phyloP scores from a whole-genome alignment of 306 rosid species.

The Lathyrus oleraceus region DNA sequence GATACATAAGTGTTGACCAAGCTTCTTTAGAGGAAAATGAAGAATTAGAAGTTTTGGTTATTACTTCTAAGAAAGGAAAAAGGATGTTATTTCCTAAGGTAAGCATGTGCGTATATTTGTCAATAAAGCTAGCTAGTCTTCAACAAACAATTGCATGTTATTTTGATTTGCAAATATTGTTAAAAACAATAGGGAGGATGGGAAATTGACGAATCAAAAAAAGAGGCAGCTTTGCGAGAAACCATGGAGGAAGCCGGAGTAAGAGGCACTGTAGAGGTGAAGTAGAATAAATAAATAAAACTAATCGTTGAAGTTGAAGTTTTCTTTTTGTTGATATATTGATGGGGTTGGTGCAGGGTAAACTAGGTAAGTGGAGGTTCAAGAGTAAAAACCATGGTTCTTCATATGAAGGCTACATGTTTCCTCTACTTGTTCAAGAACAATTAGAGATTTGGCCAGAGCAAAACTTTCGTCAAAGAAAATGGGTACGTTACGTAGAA shows the following conservation, averaged over 20 bases:
- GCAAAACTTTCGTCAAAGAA: constrained; percentile 60
- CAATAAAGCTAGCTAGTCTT: too few relatives aligned
- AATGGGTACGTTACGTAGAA: constrained; percentile 54
- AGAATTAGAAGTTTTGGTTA: constrained; percentile 77
- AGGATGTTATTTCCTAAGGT: constrained; percentile 90
- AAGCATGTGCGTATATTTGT: too few relatives aligned
- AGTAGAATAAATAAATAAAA: neutral
- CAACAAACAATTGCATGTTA: too few relatives aligned
- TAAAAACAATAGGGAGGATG: constrained; percentile 74
- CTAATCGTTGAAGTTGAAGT: neutral
- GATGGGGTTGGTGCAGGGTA: constrained; percentile 45
- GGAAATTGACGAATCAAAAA: constrained; percentile 82
- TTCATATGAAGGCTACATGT: constrained; percentile 79
- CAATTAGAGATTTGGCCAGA: constrained; percentile 88
- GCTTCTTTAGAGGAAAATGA: constrained; percentile 30
- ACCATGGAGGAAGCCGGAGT: constrained; percentile 92
- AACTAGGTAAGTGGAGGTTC: constrained; percentile 83
- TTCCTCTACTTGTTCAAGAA: constrained; percentile 78
- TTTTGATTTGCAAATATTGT: neutral
- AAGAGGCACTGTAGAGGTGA: constrained; percentile 65
- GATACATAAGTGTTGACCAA: constrained; percentile 48
- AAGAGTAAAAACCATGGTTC: constrained; percentile 75
- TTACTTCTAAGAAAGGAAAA: constrained; percentile 79
- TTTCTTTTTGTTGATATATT: neutral
- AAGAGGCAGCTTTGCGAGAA: constrained; percentile 79